Evolutionary conservation across 2,329 filamentous ascomycete genomes (phyloP), one percentile per base, ranked within the genome.

Genomic region (Sordariomycetes sp.): DNA sequence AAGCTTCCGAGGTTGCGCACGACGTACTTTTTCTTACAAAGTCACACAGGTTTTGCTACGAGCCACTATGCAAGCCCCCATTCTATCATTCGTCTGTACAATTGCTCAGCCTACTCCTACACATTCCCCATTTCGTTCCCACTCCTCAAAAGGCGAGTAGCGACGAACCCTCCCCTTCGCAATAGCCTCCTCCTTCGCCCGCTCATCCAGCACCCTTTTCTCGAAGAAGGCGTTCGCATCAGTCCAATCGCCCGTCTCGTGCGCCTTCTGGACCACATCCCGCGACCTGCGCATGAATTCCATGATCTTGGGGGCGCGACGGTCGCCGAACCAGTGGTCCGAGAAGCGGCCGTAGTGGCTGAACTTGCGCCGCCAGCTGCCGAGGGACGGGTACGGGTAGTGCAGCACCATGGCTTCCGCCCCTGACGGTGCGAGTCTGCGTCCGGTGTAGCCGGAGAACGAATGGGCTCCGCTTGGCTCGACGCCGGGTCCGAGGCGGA

Each of bases 381-480:
- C 9, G 15, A 10, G 16, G 9, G 27, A 30, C 8, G 27, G 27
- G 16, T 30, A 30, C 15, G 27, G 27, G 15, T 30, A 30, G 15
- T 30, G 27, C 9, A 30, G 15, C 15, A 30, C 15, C 27, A 30
- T 30, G 10, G 27, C 27, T 15, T 30, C 27, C 15, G 9, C 15
- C 9, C 15, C 27, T 16, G 27, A 30, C 10, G 27, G 27, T 16
- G 27, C 16, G 9, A 10, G 16, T 8, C 8, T 16, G 15, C 27
- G 27, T 8, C 27, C 27, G 16, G 27, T 15, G 15, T 30, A 15
- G 8, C 27, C 27, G 9, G 27, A 10, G 16, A 30, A 30, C 27
- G 10, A 30, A 15, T 30, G 27, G 16, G 27, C 27, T 16, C 27
- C 27, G 8, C 27, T 30, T 30, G 27, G 27, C 27, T 30, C 27